Percentiles rank a stretch among this genome's conserved stretches.
Evolutionary conservation across 306 rosid genomes (phyloP).

Genomic region (Adenanthera pavonina): DNA sequence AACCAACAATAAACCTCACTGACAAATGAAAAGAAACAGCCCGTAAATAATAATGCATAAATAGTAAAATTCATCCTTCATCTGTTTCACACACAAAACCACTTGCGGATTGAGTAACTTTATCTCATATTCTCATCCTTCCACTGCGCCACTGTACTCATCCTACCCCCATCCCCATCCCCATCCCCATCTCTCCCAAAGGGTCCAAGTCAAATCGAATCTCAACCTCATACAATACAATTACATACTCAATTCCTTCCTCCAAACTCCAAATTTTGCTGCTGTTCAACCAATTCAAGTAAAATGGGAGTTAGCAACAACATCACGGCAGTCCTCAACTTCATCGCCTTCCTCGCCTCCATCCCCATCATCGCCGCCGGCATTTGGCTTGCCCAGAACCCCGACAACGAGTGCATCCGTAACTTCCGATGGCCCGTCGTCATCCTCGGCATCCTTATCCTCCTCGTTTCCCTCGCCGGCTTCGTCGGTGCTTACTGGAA

Average conservation of each 20-base stretch:
- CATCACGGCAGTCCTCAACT: constrained; percentile 63
- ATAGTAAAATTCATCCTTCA: too few species aligned
- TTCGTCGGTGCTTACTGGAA: constrained; percentile 78
- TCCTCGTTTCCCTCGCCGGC: constrained; percentile 69
- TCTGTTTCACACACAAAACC: too few species aligned
- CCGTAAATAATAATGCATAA: too few species aligned
- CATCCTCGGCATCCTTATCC: constrained; percentile 64
- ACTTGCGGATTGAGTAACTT: too few species aligned
- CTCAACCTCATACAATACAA: background rate
- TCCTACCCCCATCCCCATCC: background rate
- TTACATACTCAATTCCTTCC: background rate
- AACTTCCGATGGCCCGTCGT: constrained; percentile 75
- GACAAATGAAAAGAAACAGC: too few species aligned
- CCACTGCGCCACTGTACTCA: too few species aligned
- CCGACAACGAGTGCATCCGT: constrained; percentile 81
- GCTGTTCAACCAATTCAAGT: background rate
- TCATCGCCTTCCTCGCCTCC: constrained; percentile 71
- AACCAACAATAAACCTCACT: too few species aligned
- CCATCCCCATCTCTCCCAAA: background rate
- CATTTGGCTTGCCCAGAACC: constrained; percentile 76
- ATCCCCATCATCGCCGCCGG: constrained; percentile 75
- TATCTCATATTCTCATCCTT: too few species aligned
- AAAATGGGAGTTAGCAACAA: constrained; percentile 84
- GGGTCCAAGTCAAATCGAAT: background rate
- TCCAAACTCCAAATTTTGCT: background rate